Base-by-base conservation (phyloP, 192 early-diverging fungal genomes). In the Lobulomyces angularis region DNA sequence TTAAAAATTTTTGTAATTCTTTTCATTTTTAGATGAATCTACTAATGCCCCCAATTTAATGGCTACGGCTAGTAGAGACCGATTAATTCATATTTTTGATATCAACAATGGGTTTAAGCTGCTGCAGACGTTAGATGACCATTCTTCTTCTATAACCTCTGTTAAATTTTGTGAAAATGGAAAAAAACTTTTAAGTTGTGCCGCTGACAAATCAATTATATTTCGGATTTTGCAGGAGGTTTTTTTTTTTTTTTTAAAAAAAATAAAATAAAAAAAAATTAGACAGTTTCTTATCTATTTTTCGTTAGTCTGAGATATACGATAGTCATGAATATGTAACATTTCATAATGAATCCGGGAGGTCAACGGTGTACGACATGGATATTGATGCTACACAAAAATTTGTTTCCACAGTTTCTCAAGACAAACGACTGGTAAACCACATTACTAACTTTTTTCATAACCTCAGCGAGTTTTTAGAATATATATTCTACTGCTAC, bases 121-220 rank as follows among this genome's bases (percentile, higher is more conserved):
- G 8, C 56, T 83, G 5, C 80, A 85, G 36, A 87, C 83, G 21
- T 51, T 88, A 24, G 86, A 86, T 27, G 86, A 88, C 40, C 86
- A 88, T 41, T 83, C 86, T 31, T 83, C 83, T 1, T 83, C 86
- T 0, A 78, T 88, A 2, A 86, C 81, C 4, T 58, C 67, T 17
- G 71, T 88, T 27, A 61, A 62, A 36, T 88, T 88, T 47, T 58
- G 71, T 4, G 61, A 65, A 32, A 52, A 63, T 37, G 84, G 82
- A 11, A 58, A 53, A 16, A 69, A 63, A 19, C 58, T 88, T 22
- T 64, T 88, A 29, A 87, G 80, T 39, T 84, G 79, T 51, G 81
- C 69, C 6, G 83, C 83, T 6, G 86, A 88, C 46, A 88, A 88
- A 58, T 80, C 81, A 16, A 54, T 88, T 3, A 77, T 83, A 3